These are phyloP conservation scores for Stevia rebaudiana DNA, from an alignment of 140 eudicot species.

Conservation along the genomic window DNA sequence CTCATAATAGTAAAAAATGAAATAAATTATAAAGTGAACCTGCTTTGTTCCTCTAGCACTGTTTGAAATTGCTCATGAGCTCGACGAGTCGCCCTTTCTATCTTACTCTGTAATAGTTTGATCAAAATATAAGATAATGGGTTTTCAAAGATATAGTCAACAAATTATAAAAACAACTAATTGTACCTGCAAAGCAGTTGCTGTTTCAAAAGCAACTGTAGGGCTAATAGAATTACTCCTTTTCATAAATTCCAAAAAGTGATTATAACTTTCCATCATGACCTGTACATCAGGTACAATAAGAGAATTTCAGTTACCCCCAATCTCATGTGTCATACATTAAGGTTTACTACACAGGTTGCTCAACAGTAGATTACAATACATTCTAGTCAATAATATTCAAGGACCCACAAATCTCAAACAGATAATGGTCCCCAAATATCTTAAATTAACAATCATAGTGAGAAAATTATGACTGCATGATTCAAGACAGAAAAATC, in stretches of 20 bases:
- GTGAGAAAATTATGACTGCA: background rate
- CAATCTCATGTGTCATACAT: background rate
- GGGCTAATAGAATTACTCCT: constrained; percentile 97
- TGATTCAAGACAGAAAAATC: background rate
- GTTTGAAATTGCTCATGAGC: constrained; percentile 99
- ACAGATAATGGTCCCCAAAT: constrained; percentile 1
- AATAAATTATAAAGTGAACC: constrained; percentile 47
- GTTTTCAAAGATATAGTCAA: constrained; percentile 5
- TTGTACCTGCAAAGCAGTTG: constrained; percentile 88
- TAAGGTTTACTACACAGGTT: background rate
- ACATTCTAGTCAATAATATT: constrained; percentile 1
- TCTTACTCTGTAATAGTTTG: constrained; percentile 54
- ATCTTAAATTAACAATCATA: constrained; percentile 4
- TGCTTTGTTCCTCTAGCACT: constrained; percentile 95
- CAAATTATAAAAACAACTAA: background rate
- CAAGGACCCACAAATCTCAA: background rate
- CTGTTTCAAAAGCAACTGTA: constrained; percentile 93
- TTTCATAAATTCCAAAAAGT: constrained; percentile 65
- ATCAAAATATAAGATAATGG: constrained; percentile 18
- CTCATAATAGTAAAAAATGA: constrained; percentile 3
- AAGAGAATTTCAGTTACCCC: constrained; percentile 1
- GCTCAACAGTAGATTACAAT: background rate
- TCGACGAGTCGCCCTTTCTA: constrained; percentile 87
- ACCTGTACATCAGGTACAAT: constrained; percentile 38
- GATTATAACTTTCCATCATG: constrained; percentile 68